Percentiles rank a stretch among this genome's conserved stretches.
phyloP scores from a whole-genome alignment of 2,329 filamentous ascomycete species.

The Trichoderma cornu-damae region DNA sequence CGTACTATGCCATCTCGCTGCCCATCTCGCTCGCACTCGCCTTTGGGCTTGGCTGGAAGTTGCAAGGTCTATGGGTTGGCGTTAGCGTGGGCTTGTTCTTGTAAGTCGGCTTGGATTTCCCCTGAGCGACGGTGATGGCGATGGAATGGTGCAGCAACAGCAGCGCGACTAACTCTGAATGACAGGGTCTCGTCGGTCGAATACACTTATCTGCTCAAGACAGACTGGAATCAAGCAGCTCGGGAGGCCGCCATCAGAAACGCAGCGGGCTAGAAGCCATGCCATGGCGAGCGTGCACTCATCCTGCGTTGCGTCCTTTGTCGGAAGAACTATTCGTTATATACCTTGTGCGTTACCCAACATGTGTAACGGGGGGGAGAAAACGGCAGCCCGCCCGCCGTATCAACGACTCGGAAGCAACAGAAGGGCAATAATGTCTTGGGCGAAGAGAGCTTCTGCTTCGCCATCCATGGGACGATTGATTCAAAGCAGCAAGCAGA shows the following conservation, averaged over 20 bases:
- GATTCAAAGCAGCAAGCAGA: neutral
- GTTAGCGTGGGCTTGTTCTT: conserved; percentile 66
- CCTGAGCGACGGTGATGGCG: too few species aligned
- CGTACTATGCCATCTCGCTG: conserved; percentile 81
- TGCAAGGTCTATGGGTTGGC: conserved; percentile 77
- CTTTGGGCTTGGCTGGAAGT: conserved; percentile 70
- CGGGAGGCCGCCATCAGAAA: conserved; percentile 51
- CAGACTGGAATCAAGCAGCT: conserved; percentile 51
- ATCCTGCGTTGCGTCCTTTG: neutral
- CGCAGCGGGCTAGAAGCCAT: conserved; percentile 36
- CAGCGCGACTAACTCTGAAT: conserved; percentile 17
- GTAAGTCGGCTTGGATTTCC: conserved; percentile 38
- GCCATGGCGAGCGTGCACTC: neutral
- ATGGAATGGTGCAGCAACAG: neutral
- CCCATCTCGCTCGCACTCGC: conserved; percentile 75
- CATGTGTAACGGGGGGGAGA: neutral
- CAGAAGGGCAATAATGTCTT: neutral
- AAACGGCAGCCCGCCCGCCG: neutral
- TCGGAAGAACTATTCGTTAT: neutral
- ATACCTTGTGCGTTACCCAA: neutral
- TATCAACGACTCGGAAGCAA: neutral
- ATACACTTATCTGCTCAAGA: conserved; percentile 47
- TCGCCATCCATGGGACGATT: neutral
- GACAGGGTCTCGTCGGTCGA: conserved; percentile 49
- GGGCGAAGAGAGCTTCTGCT: neutral